A percentile compares a stretch with the other conserved stretches of the same genome.
Evolutionary conservation across 83 land plant species (phyloP).

Genomic region (Isoetes engelmannii): DNA sequence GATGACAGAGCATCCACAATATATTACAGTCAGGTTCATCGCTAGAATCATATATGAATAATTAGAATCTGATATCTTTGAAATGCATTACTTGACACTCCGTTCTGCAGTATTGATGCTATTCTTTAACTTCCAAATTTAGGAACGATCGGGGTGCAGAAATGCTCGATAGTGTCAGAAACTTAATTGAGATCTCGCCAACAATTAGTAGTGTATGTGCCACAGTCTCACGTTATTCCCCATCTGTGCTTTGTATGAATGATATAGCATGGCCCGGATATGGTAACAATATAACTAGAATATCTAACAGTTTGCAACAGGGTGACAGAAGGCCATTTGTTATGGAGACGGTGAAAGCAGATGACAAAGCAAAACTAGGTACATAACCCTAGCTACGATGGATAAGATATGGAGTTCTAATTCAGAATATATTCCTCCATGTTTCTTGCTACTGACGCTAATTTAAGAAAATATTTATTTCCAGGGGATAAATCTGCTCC

Average conservation of each 20-base stretch:
- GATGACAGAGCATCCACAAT: slow-evolving; percentile 95
- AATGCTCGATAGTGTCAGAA: slow-evolving; percentile 72
- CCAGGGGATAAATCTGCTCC: slow-evolving; percentile 52
- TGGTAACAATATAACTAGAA: neutral
- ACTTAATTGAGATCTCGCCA: slow-evolving; percentile 73
- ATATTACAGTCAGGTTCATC: slow-evolving; percentile 75
- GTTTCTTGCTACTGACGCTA: neutral
- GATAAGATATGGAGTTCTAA: no score
- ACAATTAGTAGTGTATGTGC: slow-evolving; percentile 61
- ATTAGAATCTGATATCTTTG: neutral
- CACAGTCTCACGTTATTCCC: neutral
- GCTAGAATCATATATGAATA: no score
- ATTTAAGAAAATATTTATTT: neutral
- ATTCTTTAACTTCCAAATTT: slow-evolving; percentile 10
- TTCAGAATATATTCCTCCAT: no score
- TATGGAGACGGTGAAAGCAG: slow-evolving; percentile 96
- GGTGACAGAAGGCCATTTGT: slow-evolving; percentile 81
- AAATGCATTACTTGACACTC: neutral
- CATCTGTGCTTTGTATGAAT: no score
- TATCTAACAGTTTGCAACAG: slow-evolving; percentile 28
- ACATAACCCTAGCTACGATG: neutral
- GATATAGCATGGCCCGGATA: no score
- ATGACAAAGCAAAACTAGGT: slow-evolving; percentile 91
- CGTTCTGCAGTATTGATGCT: neutral
- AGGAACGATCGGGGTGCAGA: slow-evolving; percentile 80